Conservation (phyloP, 768 basidiomycete species). For the Chalciporus chontae region DNA sequence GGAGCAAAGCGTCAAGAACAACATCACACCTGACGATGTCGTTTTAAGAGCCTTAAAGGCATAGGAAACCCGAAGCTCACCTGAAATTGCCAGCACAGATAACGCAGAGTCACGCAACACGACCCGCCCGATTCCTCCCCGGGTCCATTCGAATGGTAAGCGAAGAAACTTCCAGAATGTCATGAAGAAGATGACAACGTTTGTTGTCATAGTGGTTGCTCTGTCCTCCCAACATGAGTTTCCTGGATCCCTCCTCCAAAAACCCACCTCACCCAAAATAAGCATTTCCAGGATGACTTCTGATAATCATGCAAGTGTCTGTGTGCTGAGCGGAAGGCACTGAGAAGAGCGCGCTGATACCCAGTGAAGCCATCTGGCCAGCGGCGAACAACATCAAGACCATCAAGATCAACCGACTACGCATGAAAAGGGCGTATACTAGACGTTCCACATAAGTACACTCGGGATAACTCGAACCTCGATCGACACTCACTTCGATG, state of each 20-base stretch:
- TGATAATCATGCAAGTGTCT: constrained; percentile 13
- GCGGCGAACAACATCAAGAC: constrained; percentile 4
- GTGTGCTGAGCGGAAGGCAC: constrained; percentile 7
- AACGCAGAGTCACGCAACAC: constrained; percentile 14
- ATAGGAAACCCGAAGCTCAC: constrained; percentile 1
- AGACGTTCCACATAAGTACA: background rate
- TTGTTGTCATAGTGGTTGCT: constrained; percentile 14
- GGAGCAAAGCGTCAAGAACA: constrained; percentile 16
- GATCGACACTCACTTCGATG: constrained; percentile 5
- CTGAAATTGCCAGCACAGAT: constrained; percentile 4
- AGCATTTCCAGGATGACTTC: constrained; percentile 6
- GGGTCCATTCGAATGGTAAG: constrained; percentile 9
- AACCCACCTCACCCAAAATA: constrained; percentile 16
- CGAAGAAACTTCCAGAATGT: constrained; percentile 10
- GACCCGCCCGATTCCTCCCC: background rate
- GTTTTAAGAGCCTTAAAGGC: background rate
- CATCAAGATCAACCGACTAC: constrained; percentile 3
- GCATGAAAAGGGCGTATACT: constrained; percentile 21
- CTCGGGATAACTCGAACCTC: background rate
- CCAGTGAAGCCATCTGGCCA: constrained; percentile 18
- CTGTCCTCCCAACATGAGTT: background rate
- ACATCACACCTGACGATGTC: constrained; percentile 7
- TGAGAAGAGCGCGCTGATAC: constrained; percentile 7
- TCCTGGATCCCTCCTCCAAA: background rate
- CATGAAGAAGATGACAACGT: constrained; percentile 13